A percentile compares a stretch with the other conserved stretches of the same genome.
Evolutionary conservation across 176 grass and related monocot genomes (phyloP).

Genomic region (Sorghum bicolor): DNA sequence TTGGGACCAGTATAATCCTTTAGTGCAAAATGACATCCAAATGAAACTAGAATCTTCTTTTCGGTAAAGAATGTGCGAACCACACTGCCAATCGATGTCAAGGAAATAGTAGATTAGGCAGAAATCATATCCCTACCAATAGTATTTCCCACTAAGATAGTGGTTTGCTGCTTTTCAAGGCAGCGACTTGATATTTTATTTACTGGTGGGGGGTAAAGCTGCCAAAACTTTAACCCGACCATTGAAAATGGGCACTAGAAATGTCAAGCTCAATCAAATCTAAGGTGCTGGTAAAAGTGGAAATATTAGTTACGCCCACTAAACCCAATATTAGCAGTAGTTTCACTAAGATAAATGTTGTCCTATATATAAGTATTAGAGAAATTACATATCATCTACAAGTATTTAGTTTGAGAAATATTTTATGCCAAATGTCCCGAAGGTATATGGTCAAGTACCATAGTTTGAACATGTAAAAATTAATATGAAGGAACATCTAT

Average conservation of each 20-base stretch:
- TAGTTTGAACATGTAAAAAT: neutral
- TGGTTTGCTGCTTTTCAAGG: conserved; percentile 19
- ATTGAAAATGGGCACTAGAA: conserved; percentile 20
- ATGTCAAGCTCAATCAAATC: conserved; percentile 13
- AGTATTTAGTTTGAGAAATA: too few relatives aligned
- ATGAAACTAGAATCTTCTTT: neutral
- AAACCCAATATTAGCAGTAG: neutral
- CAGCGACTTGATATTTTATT: conserved; percentile 22
- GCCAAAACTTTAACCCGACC: conserved; percentile 23
- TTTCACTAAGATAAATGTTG: neutral
- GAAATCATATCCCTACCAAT: conserved; percentile 38
- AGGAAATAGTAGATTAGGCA: conserved; percentile 31
- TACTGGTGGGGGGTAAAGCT: conserved; percentile 21
- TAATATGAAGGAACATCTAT: neutral
- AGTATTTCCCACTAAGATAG: conserved; percentile 44
- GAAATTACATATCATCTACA: neutral
- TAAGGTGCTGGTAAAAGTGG: neutral
- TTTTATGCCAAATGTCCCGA: neutral
- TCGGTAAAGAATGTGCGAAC: neutral
- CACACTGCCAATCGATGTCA: neutral
- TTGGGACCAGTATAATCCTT: conserved; percentile 11
- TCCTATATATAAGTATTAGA: neutral
- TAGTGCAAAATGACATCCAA: conserved; percentile 17
- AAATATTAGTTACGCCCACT: neutral
- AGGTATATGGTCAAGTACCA: too few relatives aligned